Percentiles rank a stretch among this genome's conserved stretches.
Evolutionary conservation across 75 land plant genomes (phyloP).

Genomic region (Larix kaempferi): DNA sequence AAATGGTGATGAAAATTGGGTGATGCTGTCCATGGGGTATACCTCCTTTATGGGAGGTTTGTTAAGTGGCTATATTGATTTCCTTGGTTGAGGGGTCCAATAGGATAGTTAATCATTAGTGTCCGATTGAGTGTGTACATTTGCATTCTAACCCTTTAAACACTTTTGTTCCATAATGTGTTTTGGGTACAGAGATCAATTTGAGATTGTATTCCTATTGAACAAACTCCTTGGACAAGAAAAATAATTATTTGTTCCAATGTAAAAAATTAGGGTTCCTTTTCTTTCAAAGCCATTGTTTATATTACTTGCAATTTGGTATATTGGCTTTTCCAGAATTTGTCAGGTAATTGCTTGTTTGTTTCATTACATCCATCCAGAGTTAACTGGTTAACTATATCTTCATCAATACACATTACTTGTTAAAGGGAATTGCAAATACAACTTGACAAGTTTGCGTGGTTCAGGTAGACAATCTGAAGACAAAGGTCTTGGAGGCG

Average conservation of each 20-base stretch:
- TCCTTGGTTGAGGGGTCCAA: too few relatives aligned
- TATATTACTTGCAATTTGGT: neutral
- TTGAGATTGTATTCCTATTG: too few relatives aligned
- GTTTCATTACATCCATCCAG: neutral
- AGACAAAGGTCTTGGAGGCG: conserved; percentile 45
- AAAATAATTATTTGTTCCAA: neutral
- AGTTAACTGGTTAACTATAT: neutral
- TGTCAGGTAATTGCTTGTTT: neutral
- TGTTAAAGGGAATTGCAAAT: neutral
- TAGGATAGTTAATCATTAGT: too few relatives aligned
- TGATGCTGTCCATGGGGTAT: too few relatives aligned
- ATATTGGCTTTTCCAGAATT: neutral
- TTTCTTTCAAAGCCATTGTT: neutral
- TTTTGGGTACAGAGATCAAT: too few relatives aligned
- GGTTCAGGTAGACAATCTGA: conserved; percentile 57
- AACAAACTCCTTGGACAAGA: neutral
- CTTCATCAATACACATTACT: neutral
- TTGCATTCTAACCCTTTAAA: too few relatives aligned
- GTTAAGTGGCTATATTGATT: too few relatives aligned
- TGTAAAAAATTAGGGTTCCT: neutral
- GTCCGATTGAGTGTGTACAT: too few relatives aligned
- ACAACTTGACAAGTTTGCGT: neutral
- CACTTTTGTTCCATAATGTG: too few relatives aligned
- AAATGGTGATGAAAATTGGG: too few relatives aligned
- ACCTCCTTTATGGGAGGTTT: too few relatives aligned